Evolutionary conservation across 768 basidiomycete genomes (phyloP).

Genomic region (Trametes cinnabarina): DNA sequence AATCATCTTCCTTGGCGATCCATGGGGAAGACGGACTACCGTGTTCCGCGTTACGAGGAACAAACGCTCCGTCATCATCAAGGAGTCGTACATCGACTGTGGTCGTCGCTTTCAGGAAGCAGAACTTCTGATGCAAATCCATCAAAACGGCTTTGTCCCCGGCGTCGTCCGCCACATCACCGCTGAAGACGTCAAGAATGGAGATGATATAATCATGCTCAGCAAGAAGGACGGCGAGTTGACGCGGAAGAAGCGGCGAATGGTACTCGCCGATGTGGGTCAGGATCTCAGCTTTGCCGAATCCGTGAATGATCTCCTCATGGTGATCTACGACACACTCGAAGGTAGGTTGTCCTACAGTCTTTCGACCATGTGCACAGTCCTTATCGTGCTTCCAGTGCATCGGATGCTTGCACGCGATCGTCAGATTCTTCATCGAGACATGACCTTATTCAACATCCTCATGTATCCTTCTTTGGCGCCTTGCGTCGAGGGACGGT

Average conservation of each 20-base stretch:
- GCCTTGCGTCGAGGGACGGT: not conserved
- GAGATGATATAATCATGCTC: not conserved
- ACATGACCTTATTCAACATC: not conserved
- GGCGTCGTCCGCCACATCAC: not conserved
- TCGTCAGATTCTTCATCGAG: not conserved
- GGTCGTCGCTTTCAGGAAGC: not conserved
- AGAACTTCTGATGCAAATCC: too few species aligned
- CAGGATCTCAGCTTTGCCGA: not conserved
- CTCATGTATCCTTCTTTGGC: not conserved
- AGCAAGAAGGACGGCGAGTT: too few species aligned
- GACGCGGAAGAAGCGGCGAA: not conserved
- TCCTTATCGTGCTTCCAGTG: too few species aligned
- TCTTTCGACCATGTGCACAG: too few species aligned
- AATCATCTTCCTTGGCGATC: too few species aligned
- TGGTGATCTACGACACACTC: not conserved
- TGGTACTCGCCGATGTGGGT: not conserved
- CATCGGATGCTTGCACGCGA: not conserved
- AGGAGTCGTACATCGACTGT: not conserved
- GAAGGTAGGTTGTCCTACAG: not conserved
- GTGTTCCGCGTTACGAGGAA: too few species aligned
- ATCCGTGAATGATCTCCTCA: not conserved
- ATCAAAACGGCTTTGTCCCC: not conserved
- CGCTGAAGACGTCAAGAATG: not conserved
- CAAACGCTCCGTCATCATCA: too few species aligned
- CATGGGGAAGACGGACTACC: too few species aligned